Conservation (phyloP, 2,329 filamentous ascomycete species). For the Beauveria sp. region DNA sequence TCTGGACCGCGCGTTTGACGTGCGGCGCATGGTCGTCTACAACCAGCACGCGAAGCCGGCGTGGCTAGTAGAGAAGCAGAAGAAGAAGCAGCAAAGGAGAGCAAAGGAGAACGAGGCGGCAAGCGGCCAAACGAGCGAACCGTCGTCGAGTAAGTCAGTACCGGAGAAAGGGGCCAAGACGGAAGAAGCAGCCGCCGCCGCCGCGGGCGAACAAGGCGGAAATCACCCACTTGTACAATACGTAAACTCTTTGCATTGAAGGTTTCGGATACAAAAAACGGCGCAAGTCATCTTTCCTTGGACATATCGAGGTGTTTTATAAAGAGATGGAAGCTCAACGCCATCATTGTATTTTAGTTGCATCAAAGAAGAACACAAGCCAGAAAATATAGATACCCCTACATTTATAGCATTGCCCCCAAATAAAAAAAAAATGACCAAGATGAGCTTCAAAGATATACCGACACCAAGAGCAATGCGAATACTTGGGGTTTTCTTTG, state of each 20-base stretch:
- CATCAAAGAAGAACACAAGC: neutral
- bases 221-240: constrained; percentile 9
- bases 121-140: neutral
- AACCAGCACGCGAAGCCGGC: neutral
- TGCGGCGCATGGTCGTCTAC: constrained; percentile 5
- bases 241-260: constrained; percentile 4
- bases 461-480: no score
- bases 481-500: neutral
- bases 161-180: neutral
- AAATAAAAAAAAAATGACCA: no score
- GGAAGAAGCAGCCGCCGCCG: neutral
- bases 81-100: neutral
- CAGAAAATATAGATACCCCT: constrained; percentile 1
- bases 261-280: no score
- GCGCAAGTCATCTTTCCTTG: no score
- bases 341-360: neutral
- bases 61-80: neutral
- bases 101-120: neutral
- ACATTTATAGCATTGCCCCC: neutral
- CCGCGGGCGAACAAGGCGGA: neutral
- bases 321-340: neutral
- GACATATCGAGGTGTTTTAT: no score
- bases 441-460: no score
- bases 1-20: neutral
- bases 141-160: neutral